Conservation (phyloP, 169 alveolate genomes). For the Amoebophrya sp. region DNA sequence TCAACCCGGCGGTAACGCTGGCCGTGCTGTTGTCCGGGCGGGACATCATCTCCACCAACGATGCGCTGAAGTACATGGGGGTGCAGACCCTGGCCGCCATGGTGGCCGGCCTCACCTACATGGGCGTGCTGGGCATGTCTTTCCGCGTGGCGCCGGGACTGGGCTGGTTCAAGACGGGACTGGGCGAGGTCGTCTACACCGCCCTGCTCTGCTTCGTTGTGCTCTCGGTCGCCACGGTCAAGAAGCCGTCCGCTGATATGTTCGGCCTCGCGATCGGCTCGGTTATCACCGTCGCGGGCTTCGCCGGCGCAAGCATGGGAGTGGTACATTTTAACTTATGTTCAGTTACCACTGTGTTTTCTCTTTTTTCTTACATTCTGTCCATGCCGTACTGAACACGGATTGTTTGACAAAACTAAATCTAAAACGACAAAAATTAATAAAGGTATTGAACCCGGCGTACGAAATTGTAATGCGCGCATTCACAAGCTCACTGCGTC, state of each 20-base stretch:
- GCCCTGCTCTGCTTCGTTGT: slow-evolving; percentile 41
- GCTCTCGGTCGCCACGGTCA: slow-evolving; percentile 34
- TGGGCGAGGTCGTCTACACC: slow-evolving; percentile 40
- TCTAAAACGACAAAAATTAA: not conserved
- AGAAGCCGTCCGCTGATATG: not conserved
- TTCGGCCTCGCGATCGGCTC: slow-evolving; percentile 47
- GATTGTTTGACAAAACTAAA: too few species aligned
- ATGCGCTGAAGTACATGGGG: slow-evolving; percentile 34
- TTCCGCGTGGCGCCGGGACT: slow-evolving; percentile 31
- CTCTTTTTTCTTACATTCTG: too few species aligned
- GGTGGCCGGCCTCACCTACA: slow-evolving; percentile 30
- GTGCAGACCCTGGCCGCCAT: slow-evolving; percentile 37
- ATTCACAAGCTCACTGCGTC: too few species aligned
- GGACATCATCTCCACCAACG: slow-evolving; percentile 20
- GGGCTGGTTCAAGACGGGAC: not conserved
- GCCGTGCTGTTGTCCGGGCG: slow-evolving; percentile 34
- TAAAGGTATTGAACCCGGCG: not conserved
- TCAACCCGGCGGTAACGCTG: slow-evolving; percentile 43
- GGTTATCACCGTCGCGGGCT: slow-evolving; percentile 43
- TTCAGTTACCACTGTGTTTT: too few species aligned
- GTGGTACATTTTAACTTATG: too few species aligned
- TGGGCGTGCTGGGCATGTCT: slow-evolving; percentile 21
- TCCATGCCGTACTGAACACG: too few species aligned
- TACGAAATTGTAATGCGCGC: too few species aligned
- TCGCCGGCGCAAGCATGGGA: slow-evolving; percentile 37